Evolutionary conservation across 768 basidiomycete species (phyloP).

Genomic region (Coprinellus micaceus): DNA sequence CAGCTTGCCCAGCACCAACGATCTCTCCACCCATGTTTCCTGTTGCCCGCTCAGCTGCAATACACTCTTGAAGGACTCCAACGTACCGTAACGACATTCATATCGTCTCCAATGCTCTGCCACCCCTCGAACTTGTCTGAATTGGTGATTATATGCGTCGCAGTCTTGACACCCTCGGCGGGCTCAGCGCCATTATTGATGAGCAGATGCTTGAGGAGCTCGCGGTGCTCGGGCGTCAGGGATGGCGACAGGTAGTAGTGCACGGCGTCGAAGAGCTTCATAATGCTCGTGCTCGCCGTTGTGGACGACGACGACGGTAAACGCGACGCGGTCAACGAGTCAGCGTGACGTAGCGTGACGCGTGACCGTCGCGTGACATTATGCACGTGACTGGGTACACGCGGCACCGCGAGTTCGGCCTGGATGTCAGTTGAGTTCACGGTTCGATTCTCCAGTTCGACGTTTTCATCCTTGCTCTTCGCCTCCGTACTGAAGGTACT

Average conservation of each 20-base stretch:
- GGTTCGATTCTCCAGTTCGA: too few species aligned
- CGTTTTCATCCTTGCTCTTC: too few species aligned
- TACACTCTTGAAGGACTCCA: not conserved
- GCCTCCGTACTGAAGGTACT: too few species aligned
- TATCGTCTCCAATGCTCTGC: constrained; percentile 34
- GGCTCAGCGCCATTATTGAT: constrained; percentile 47
- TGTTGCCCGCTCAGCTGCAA: constrained; percentile 18
- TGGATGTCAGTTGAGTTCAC: too few species aligned
- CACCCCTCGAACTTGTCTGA: constrained; percentile 54
- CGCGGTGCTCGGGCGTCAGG: constrained; percentile 35
- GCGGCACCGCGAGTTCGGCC: too few species aligned
- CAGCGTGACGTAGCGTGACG: too few species aligned
- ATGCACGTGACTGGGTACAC: too few species aligned
- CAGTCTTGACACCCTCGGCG: constrained; percentile 29
- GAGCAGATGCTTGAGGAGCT: constrained; percentile 46
- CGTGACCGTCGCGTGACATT: too few species aligned
- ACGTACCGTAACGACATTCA: constrained; percentile 37
- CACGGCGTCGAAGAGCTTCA: constrained; percentile 36
- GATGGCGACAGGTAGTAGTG: constrained; percentile 50
- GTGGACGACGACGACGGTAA: too few species aligned
- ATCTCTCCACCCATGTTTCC: constrained; percentile 71
- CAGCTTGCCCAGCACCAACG: constrained; percentile 49
- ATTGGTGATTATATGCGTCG: constrained; percentile 49
- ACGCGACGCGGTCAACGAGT: too few species aligned
- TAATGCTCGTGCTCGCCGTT: too few species aligned